Percentiles rank a stretch among this genome's conserved stretches.
Conservation (phyloP, 345 rosid genomes). For the Stellera chamaejasme region DNA sequence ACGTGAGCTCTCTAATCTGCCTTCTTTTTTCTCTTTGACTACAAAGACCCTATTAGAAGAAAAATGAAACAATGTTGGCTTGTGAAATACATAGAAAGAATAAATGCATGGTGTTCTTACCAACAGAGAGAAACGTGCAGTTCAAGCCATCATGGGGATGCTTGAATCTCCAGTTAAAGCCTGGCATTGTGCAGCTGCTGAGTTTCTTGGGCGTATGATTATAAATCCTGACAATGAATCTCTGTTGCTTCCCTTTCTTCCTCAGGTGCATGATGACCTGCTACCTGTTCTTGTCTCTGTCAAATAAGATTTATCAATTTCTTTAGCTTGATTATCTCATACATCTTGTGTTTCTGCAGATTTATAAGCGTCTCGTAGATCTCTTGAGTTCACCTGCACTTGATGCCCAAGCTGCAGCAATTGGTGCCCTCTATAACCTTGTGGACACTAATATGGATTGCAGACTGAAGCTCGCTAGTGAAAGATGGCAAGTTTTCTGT, state of each 20-base stretch:
- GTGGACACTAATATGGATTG: constrained; percentile 96
- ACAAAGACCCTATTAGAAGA: no score
- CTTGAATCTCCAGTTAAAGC: constrained; percentile 67
- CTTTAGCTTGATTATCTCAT: constrained; percentile 6
- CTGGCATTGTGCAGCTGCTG: constrained; percentile 99
- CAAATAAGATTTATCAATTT: neutral
- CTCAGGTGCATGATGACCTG: constrained; percentile 45
- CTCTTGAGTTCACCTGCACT: constrained; percentile 64
- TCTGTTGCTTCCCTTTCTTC: constrained; percentile 77
- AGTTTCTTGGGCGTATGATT: constrained; percentile 82
- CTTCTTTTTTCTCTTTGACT: neutral
- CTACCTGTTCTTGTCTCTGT: neutral
- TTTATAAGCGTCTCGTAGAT: constrained; percentile 83
- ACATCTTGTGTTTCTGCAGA: constrained; percentile 36
- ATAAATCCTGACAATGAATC: constrained; percentile 97
- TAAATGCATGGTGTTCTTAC: constrained; percentile 16
- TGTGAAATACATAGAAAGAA: constrained; percentile 6
- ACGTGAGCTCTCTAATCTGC: constrained; percentile 43
- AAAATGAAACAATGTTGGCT: constrained; percentile 5
- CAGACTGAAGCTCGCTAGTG: constrained; percentile 91
- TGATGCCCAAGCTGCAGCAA: constrained; percentile 96
- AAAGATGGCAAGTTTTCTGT: constrained; percentile 60
- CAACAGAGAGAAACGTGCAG: constrained; percentile 82
- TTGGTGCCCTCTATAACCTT: constrained; percentile 94
- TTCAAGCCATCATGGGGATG: constrained; percentile 84